A percentile compares a stretch with the other conserved stretches of the same genome.
These are phyloP conservation scores for Venturia carpophila DNA, from an alignment of 2,329 filamentous ascomycete species.

Conservation along the genomic window DNA sequence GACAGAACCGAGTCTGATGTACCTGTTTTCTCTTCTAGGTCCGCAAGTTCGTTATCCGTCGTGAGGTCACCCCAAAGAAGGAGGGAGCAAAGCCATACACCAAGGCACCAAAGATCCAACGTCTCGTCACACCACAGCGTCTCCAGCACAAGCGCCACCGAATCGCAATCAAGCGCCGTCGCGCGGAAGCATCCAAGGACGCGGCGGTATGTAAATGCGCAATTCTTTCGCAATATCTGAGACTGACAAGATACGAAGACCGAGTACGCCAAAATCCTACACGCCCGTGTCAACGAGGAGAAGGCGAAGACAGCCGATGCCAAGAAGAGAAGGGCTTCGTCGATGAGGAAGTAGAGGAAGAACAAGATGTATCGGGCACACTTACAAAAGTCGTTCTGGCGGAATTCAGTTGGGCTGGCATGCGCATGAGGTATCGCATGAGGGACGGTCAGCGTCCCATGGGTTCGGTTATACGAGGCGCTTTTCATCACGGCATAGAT, in stretches of 20 bases:
- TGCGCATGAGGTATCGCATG: constrained; percentile 6
- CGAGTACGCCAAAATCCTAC: constrained; percentile 92
- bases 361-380: constrained; percentile 14
- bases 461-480: not conserved
- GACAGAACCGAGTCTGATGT: constrained; percentile 43
- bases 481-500: constrained; percentile 6
- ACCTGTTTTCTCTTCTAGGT: constrained; percentile 51
- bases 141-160: constrained; percentile 99
- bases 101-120: constrained; percentile 99
- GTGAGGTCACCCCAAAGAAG: constrained; percentile 92
- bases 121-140: constrained; percentile 97
- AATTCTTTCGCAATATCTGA: constrained; percentile 6
- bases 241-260: constrained; percentile 53
- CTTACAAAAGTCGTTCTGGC: constrained; percentile 9
- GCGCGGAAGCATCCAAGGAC: constrained; percentile 94
- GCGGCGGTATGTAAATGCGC: constrained; percentile 69
- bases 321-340: constrained; percentile 95
- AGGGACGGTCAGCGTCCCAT: constrained; percentile 3
- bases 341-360: constrained; percentile 65
- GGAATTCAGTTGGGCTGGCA: constrained; percentile 2
- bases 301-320: constrained; percentile 88
- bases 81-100: constrained; percentile 98
- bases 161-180: constrained; percentile 95
- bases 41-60: constrained; percentile 99
- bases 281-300: constrained; percentile 95